Evolutionary conservation across 176 grass and related monocot species (phyloP), one percentile per base, ranked within the genome.

Genomic region (Rhynchospora pubera): DNA sequence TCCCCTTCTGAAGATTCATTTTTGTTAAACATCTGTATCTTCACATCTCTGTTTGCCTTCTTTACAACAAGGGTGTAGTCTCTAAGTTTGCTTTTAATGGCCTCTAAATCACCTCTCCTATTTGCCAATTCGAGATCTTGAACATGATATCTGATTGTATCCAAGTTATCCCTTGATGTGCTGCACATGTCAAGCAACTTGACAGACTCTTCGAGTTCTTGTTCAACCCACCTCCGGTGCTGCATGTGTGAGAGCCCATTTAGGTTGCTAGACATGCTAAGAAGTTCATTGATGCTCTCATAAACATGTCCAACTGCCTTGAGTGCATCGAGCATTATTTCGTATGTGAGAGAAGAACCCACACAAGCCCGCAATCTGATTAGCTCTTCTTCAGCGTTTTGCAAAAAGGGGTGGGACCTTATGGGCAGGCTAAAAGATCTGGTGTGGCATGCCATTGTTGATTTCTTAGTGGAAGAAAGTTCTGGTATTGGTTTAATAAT

Each of bases 11-110:
- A 42, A 28, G 89, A 24, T 84, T 79, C 85, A 50, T 23, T 12
- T 58, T 64, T 91, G 70, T 47, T 77, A 15, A 16, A 21, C 4
- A 57, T 83, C 80, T 90, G 57, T 6, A 52, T 90, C 81, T 90
- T 90, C 44, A 84, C 30, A 24, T 86, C 65, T n/a, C 88, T 93
- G 23, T 85, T 67, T 2, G 89, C 86, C 47, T 87, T 94, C 82
- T 71, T 91, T 30, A 11, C 71, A 58, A 84, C 18, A 6, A 44
- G 82, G 22, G 13, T 79, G 75, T 80, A 93, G 56, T 77, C 83
- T 43, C 83, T 83, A 34, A 89, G 26, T 28, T 28, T 28, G 26
- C 58, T 82, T 45, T 80, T 83, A 9, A 83, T 57, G 22, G 65
- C 60, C 23, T 62, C 79, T n/a, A 79, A 62, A 15, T 85, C 79